A percentile compares a stretch with the other conserved stretches of the same genome.
Evolutionary conservation across 2,329 filamentous ascomycete species (phyloP).

Genomic region (Tolypocladium ovalisporum): DNA sequence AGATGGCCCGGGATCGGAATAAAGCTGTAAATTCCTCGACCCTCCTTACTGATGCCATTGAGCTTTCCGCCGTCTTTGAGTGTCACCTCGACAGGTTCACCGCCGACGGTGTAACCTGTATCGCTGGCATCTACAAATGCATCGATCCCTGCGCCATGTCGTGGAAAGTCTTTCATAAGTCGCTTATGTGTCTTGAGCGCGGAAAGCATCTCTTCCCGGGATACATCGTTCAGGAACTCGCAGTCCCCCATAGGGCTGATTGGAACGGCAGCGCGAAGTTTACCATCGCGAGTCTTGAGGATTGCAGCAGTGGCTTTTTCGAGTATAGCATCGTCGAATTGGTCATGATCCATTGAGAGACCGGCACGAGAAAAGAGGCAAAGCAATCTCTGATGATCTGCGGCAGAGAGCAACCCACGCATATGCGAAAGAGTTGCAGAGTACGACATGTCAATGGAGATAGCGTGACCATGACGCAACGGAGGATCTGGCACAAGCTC

Average conservation of each 20-base stretch:
- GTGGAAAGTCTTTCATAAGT: neutral
- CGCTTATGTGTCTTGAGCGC: neutral
- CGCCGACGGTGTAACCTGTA: neutral
- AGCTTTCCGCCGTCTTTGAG: neutral
- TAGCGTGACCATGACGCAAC: neutral
- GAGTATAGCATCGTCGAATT: neutral
- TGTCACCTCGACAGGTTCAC: neutral
- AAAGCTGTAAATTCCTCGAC: neutral
- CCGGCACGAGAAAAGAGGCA: neutral
- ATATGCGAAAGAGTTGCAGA: neutral
- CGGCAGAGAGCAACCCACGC: neutral
- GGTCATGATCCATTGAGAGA: neutral
- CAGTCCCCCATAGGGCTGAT: neutral
- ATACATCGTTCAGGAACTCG: neutral
- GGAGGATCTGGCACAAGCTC: neutral
- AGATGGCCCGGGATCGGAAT: neutral
- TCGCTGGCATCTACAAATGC: neutral
- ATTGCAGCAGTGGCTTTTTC: neutral
- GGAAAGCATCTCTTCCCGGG: neutral
- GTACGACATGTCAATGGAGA: neutral
- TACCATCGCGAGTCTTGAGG: neutral
- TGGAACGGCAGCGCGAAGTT: neutral
- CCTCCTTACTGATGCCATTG: neutral
- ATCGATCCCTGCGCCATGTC: neutral
- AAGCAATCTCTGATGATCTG: neutral